Evolutionary conservation across 805 yeast species (phyloP).

Genomic region (Ogataea henricii): DNA sequence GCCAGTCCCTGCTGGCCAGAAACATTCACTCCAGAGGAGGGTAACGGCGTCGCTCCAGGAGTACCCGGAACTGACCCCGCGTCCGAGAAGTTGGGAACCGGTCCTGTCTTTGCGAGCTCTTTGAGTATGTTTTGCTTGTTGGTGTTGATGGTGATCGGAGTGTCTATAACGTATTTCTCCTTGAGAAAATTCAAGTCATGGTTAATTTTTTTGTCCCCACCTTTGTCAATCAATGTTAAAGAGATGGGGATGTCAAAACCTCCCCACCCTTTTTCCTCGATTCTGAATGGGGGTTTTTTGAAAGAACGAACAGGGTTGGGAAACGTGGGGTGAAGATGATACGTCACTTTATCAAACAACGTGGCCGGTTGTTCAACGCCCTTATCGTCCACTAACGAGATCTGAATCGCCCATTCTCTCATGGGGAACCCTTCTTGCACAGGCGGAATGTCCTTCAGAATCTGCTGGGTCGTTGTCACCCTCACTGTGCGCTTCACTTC

Average conservation of each 20-base stretch:
- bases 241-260: slow-evolving; percentile 88
- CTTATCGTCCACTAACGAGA: slow-evolving; percentile 70
- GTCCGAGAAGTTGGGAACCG: slow-evolving; percentile 53
- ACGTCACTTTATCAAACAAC: slow-evolving; percentile 88
- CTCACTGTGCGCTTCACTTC: slow-evolving; percentile 84
- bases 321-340: slow-evolving; percentile 93
- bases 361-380: slow-evolving; percentile 86
- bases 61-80: slow-evolving; percentile 34
- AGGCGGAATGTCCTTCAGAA: slow-evolving; percentile 77
- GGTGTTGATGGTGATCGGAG: slow-evolving; percentile 72
- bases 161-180: slow-evolving; percentile 77
- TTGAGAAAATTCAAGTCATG: slow-evolving; percentile 88
- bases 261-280: slow-evolving; percentile 98
- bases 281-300: slow-evolving; percentile 80
- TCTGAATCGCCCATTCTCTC: slow-evolving; percentile 88
- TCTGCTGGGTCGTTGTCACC: slow-evolving; percentile 82
- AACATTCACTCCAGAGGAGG: slow-evolving; percentile 10
- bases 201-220: slow-evolving; percentile 81
- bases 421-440: slow-evolving; percentile 91
- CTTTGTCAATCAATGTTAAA: slow-evolving; percentile 75
- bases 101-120: slow-evolving; percentile 77
- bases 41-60: slow-evolving; percentile 25
- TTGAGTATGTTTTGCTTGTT: slow-evolving; percentile 72
- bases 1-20: slow-evolving; percentile 11
- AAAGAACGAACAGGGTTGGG: slow-evolving; percentile 81